Evolutionary conservation across 2,329 filamentous ascomycete genomes (phyloP).

Genomic region (Phyllosticta paracitricarpa): DNA sequence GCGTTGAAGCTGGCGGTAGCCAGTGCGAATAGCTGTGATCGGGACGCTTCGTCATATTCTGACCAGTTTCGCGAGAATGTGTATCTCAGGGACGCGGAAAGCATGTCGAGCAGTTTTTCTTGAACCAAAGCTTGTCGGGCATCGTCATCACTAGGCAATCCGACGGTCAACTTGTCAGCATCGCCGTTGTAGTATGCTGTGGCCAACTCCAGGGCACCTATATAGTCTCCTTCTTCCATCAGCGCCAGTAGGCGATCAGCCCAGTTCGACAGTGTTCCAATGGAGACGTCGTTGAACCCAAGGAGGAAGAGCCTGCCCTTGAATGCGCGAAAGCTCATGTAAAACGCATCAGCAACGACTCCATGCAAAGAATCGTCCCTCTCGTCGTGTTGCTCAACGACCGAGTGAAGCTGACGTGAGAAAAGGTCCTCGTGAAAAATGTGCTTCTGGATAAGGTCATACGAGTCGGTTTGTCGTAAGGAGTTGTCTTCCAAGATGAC

Average conservation of each 20-base stretch:
- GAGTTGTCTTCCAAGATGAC: conserved; percentile 84
- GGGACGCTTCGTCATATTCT: conserved; percentile 39
- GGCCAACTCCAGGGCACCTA: conserved; percentile 80
- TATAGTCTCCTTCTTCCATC: conserved; percentile 95
- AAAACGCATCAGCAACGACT: conserved; percentile 92
- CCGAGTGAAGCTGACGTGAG: conserved; percentile 69
- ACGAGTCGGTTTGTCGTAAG: conserved; percentile 87
- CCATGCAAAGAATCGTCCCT: conserved; percentile 85
- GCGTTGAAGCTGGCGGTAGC: conserved; percentile 76
- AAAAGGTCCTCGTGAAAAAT: conserved; percentile 90
- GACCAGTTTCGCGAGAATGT: conserved; percentile 59
- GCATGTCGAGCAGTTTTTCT: conserved; percentile 87
- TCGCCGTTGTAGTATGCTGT: conserved; percentile 87
- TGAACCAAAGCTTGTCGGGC: conserved; percentile 72
- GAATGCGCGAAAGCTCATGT: conserved; percentile 94
- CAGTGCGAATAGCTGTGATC: conserved; percentile 60
- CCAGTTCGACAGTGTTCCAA: conserved; percentile 93
- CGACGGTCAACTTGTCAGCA: conserved; percentile 88
- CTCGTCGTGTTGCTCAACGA: conserved; percentile 84
- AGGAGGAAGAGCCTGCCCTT: conserved; percentile 88
- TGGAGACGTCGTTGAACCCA: conserved; percentile 86
- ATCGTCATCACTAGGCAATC: conserved; percentile 72
- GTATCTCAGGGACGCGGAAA: conserved; percentile 82
- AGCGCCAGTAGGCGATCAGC: conserved; percentile 84
- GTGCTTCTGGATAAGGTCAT: conserved; percentile 83